Percentiles rank a stretch among this genome's conserved stretches.
These are phyloP conservation scores for Globisporangium cederbergense DNA, from an alignment of 352 stramenopile species.

Conservation along the genomic window DNA sequence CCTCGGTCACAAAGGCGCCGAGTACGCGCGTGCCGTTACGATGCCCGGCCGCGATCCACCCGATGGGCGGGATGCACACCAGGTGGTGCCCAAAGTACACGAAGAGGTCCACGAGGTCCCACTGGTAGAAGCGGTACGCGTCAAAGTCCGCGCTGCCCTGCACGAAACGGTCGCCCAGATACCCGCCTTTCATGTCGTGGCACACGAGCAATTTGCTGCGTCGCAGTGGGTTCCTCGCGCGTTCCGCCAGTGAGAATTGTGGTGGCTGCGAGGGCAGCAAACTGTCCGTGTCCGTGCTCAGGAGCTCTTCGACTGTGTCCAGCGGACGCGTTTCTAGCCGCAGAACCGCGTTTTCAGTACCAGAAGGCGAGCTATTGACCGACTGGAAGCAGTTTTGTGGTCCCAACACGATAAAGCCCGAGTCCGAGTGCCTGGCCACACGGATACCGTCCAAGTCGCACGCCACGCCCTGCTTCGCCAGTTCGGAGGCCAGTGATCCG, in stretches of 20 bases:
- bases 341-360: not conserved
- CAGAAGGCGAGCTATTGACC: not conserved
- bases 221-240: slow-evolving; percentile 22
- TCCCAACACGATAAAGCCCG: slow-evolving; percentile 31
- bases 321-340: slow-evolving; percentile 29
- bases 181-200: slow-evolving; percentile 56
- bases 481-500: slow-evolving; percentile 11
- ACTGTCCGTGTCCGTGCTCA: slow-evolving; percentile 10
- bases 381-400: slow-evolving; percentile 23
- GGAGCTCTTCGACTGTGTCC: slow-evolving; percentile 28
- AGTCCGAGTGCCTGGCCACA: slow-evolving; percentile 19
- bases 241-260: slow-evolving; percentile 25
- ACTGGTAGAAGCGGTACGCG: slow-evolving; percentile 48
- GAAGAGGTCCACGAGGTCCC: slow-evolving; percentile 51
- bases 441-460: slow-evolving; percentile 24
- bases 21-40: slow-evolving; percentile 43
- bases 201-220: slow-evolving; percentile 53
- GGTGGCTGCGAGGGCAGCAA: not conserved
- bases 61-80: slow-evolving; percentile 40
- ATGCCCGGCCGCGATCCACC: slow-evolving; percentile 46
- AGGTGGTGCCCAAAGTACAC: slow-evolving; percentile 56
- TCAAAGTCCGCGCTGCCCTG: slow-evolving; percentile 35
- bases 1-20: slow-evolving; percentile 46
- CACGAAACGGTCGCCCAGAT: slow-evolving; percentile 34
- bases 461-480: not conserved